Evolutionary conservation across 2,329 filamentous ascomycete genomes (phyloP).

Genomic region (Fusarium solani-melongenae): DNA sequence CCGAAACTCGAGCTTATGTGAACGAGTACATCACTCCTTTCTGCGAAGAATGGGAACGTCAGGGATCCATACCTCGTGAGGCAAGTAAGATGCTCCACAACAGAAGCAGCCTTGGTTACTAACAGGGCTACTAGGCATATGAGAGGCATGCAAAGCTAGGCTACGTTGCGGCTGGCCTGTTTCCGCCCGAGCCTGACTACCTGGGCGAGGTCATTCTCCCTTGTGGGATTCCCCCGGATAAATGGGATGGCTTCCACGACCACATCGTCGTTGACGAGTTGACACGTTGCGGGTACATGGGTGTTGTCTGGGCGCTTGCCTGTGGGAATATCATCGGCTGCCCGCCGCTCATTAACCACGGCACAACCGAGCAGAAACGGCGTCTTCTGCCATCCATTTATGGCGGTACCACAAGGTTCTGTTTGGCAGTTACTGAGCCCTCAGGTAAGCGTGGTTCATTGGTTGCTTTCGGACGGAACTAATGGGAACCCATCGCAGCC

Average conservation of each 20-base stretch:
- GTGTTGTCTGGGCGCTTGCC: conserved; percentile 67
- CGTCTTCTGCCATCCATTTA: conserved; percentile 18
- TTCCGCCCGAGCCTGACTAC: background rate
- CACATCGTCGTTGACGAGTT: conserved; percentile 67
- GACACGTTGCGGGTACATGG: conserved; percentile 61
- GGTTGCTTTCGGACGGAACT: background rate
- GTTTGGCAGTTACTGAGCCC: conserved; percentile 35
- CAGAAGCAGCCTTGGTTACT: background rate
- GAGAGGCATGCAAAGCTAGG: background rate
- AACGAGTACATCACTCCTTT: conserved; percentile 67
- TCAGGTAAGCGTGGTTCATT: background rate
- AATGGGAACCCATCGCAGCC: background rate
- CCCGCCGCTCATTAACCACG: conserved; percentile 72
- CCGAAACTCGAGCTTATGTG: conserved; percentile 67
- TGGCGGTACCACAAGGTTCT: conserved; percentile 23
- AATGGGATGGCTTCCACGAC: conserved; percentile 68
- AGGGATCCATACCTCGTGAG: conserved; percentile 60
- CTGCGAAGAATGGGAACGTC: conserved; percentile 72
- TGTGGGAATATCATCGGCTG: conserved; percentile 72
- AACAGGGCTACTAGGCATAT: background rate
- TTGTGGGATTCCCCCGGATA: conserved; percentile 54
- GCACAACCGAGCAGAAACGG: conserved; percentile 57
- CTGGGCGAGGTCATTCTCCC: background rate
- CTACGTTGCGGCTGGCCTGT: background rate
- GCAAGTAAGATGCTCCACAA: conserved; percentile 30